A percentile compares a stretch with the other conserved stretches of the same genome.
Conservation (phyloP, 2,329 filamentous ascomycete species). For the Verticillium tricorpus region DNA sequence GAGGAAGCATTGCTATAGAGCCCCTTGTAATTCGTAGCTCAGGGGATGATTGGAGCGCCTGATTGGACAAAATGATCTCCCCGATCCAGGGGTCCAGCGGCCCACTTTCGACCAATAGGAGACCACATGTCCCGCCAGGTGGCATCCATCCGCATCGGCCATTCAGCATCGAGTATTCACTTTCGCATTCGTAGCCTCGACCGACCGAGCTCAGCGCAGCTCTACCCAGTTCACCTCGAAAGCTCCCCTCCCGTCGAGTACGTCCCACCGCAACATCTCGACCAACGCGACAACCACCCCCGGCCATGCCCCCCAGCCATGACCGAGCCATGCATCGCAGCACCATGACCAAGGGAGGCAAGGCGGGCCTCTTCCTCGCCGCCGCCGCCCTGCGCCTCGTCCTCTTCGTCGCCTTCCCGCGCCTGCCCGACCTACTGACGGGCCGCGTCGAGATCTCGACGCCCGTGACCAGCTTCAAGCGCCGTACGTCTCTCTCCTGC, state of each 20-base stretch:
- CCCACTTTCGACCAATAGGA: neutral
- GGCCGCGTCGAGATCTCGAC: constrained; percentile 95
- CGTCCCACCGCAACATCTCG: constrained; percentile 1
- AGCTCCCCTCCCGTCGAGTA: neutral
- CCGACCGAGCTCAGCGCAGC: too few species aligned
- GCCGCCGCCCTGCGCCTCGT: constrained; percentile 76
- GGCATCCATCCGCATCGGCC: constrained; percentile 12
- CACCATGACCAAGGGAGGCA: constrained; percentile 35
- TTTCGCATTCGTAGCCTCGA: constrained; percentile 3
- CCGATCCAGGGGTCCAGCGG: neutral
- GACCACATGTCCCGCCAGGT: constrained; percentile 14
- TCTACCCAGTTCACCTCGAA: too few species aligned
- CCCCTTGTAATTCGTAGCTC: too few species aligned
- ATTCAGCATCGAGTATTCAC: neutral
- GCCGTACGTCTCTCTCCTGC: constrained; percentile 55
- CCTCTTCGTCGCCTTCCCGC: constrained; percentile 77
- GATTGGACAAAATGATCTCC: neutral
- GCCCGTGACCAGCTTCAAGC: constrained; percentile 95
- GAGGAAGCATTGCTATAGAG: too few species aligned
- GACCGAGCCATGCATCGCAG: constrained; percentile 11
- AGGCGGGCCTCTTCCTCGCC: constrained; percentile 60
- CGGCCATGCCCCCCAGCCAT: constrained; percentile 8
- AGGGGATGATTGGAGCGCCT: neutral
- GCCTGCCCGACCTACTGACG: constrained; percentile 77
- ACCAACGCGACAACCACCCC: constrained; percentile 1